These are phyloP conservation scores for Xylaria digitata DNA, from an alignment of 2,329 filamentous ascomycete genomes.

Conservation along the genomic window DNA sequence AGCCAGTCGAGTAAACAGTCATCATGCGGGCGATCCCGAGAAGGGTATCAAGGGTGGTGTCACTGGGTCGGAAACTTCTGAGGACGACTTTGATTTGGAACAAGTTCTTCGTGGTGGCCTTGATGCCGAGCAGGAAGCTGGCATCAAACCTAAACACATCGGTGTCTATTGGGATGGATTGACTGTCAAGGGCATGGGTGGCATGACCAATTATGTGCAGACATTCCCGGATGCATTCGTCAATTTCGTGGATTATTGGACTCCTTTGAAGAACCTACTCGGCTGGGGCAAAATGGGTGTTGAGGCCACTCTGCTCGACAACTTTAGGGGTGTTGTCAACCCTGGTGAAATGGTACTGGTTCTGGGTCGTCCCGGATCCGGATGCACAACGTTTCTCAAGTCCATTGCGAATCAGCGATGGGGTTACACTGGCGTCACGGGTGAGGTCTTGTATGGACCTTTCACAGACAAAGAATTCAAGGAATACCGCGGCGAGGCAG, in stretches of 20 bases:
- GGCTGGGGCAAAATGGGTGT: constrained; percentile 74
- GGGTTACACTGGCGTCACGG: constrained; percentile 66
- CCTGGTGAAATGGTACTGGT: constrained; percentile 92
- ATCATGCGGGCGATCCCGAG: constrained; percentile 64
- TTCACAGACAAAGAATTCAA: constrained; percentile 78
- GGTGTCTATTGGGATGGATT: constrained; percentile 83
- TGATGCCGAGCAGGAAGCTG: constrained; percentile 77
- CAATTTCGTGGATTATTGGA: constrained; percentile 79
- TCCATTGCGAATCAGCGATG: constrained; percentile 73
- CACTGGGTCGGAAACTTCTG: constrained; percentile 58
- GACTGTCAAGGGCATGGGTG: constrained; percentile 80
- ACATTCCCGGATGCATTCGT: constrained; percentile 84
- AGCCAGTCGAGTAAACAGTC: constrained; percentile 57
- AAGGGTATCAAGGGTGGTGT: constrained; percentile 59
- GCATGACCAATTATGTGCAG: constrained; percentile 75
- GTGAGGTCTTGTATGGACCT: constrained; percentile 81
- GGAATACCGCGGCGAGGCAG: constrained; percentile 81
- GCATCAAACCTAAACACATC: constrained; percentile 83
- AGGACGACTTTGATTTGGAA: constrained; percentile 80
- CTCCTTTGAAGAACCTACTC: constrained; percentile 71
- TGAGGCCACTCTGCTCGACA: constrained; percentile 78
- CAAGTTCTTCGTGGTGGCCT: constrained; percentile 76
- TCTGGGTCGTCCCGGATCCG: constrained; percentile 79
- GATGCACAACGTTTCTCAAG: constrained; percentile 77
- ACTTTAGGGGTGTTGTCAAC: constrained; percentile 76